phyloP scores from a whole-genome alignment of 768 basidiomycete species.

The Termitomyces sp. region DNA sequence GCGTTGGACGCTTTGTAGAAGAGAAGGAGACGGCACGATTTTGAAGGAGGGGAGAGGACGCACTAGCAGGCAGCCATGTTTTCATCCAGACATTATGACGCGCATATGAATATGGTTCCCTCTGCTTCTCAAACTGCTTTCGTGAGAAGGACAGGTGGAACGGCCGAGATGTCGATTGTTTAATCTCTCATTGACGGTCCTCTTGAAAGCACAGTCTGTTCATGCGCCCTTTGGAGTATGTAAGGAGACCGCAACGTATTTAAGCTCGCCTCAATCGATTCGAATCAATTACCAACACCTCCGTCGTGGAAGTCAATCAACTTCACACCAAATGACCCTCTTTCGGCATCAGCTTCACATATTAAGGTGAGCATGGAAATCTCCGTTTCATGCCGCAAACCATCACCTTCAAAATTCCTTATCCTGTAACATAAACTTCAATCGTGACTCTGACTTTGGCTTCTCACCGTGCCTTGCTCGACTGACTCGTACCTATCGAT shows the following conservation, averaged over 20 bases:
- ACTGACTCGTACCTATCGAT: not conserved
- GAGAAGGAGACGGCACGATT: not conserved
- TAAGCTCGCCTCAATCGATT: not conserved
- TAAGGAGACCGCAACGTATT: too few species aligned
- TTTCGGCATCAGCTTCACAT: not conserved
- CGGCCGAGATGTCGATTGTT: not conserved
- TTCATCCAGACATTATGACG: constrained; percentile 13
- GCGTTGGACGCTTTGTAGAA: constrained; percentile 2
- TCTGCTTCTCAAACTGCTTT: not conserved
- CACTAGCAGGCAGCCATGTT: constrained; percentile 15
- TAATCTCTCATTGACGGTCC: not conserved
- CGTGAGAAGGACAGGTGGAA: not conserved
- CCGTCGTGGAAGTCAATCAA: not conserved
- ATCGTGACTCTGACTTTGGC: not conserved
- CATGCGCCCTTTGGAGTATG: not conserved
- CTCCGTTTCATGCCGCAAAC: not conserved
- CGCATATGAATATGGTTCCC: constrained; percentile 15
- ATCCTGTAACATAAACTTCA: not conserved
- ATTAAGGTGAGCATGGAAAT: not conserved
- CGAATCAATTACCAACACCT: not conserved
- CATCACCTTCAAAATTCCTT: not conserved
- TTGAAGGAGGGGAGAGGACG: constrained; percentile 1
- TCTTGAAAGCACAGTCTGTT: not conserved
- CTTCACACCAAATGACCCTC: not conserved
- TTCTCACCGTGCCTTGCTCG: not conserved